A percentile compares a stretch with the other conserved stretches of the same genome.
These are phyloP conservation scores for Spergularia bocconei DNA, from an alignment of 148 eudicot species.

Conservation along the genomic window DNA sequence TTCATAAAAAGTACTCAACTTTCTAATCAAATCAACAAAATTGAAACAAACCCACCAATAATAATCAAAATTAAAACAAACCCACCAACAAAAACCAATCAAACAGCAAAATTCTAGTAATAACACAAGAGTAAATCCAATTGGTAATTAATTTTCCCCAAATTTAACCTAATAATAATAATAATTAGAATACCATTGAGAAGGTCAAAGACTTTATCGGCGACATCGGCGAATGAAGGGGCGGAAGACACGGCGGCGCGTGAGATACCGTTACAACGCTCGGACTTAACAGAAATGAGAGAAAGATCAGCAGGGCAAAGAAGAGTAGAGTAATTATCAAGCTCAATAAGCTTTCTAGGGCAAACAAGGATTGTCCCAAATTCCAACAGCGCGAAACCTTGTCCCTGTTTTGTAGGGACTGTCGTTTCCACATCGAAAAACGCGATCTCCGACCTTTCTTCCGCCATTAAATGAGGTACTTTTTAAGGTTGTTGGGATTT, in stretches of 20 bases:
- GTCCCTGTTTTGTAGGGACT: slow-evolving; percentile 58
- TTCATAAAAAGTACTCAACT: too few relatives aligned
- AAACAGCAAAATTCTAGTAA: too few relatives aligned
- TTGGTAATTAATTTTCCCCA: too few relatives aligned
- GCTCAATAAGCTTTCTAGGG: slow-evolving; percentile 76
- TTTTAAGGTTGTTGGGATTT: neutral
- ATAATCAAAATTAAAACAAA: too few relatives aligned
- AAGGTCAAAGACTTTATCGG: slow-evolving; percentile 60
- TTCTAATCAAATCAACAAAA: too few relatives aligned
- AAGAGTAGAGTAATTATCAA: slow-evolving; percentile 66
- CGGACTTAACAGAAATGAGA: slow-evolving; percentile 41
- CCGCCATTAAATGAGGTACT: slow-evolving; percentile 18
- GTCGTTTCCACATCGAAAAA: slow-evolving; percentile 95
- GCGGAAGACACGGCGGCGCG: slow-evolving; percentile 54
- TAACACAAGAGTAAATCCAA: too few relatives aligned
- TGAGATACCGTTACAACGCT: slow-evolving; percentile 65
- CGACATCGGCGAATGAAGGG: slow-evolving; percentile 56
- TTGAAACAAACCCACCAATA: too few relatives aligned
- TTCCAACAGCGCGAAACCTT: slow-evolving; percentile 55
- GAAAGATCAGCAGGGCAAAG: slow-evolving; percentile 56
- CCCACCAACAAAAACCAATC: too few relatives aligned
- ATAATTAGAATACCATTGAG: slow-evolving; percentile 29
- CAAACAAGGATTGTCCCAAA: slow-evolving; percentile 89
- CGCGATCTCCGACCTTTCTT: slow-evolving; percentile 52
- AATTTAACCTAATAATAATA: too few relatives aligned